These are phyloP conservation scores for Metroxylon sagu DNA, from an alignment of 176 grass and related monocot species.

Conservation along the genomic window DNA sequence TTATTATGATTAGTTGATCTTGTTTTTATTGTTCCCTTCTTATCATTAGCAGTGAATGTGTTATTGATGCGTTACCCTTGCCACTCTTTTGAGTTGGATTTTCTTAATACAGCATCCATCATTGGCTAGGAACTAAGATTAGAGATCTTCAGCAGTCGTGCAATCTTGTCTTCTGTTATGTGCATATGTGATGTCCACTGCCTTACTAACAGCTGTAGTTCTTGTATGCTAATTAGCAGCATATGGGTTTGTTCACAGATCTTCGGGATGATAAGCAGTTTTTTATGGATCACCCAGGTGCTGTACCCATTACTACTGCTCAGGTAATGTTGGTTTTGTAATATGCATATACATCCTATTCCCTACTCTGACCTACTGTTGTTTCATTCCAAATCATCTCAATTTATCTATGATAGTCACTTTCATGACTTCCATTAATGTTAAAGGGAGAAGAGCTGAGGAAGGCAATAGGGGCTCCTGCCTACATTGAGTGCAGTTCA, in stretches of 20 bases:
- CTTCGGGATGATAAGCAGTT: constrained; percentile 36
- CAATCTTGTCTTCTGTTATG: neutral
- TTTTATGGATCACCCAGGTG: constrained; percentile 28
- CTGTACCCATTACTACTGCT: constrained; percentile 30
- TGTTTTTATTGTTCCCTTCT: too few relatives aligned
- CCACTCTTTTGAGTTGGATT: too few relatives aligned
- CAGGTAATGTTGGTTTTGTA: constrained; percentile 16
- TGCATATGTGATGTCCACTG: neutral
- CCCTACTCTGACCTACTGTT: neutral
- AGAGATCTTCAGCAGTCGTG: neutral
- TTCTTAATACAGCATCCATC: too few relatives aligned
- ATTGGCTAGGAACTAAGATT: too few relatives aligned
- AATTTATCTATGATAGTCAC: neutral
- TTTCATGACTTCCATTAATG: constrained; percentile 5
- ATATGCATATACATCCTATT: neutral
- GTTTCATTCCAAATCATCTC: neutral
- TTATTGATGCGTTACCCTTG: too few relatives aligned
- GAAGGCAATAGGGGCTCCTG: constrained; percentile 54
- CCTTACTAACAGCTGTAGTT: constrained; percentile 2
- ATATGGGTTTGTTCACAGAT: constrained; percentile 23
- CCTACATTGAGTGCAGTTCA: constrained; percentile 68
- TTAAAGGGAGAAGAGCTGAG: constrained; percentile 63
- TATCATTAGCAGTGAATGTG: too few relatives aligned
- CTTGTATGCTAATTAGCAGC: neutral
- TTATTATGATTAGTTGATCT: too few relatives aligned